A percentile compares a stretch with the other conserved stretches of the same genome.
phyloP scores from a whole-genome alignment of 345 rosid genomes.

The Eucalyptus tenuipes region DNA sequence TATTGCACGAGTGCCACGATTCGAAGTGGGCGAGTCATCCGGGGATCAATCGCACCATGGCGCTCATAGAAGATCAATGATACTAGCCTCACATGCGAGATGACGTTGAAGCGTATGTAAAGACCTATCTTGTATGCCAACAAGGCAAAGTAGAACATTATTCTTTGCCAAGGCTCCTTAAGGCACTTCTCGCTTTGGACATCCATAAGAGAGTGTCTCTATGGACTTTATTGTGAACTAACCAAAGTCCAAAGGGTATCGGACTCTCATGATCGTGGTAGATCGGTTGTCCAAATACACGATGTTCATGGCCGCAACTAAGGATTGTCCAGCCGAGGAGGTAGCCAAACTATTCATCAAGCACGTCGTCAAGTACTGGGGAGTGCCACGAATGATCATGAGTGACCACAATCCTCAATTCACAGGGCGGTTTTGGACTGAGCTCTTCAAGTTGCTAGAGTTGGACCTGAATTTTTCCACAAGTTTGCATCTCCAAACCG shows the following conservation, averaged over 20 bases:
- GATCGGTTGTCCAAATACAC: no score
- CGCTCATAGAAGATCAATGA: neutral
- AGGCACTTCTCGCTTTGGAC: neutral
- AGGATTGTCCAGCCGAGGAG: no score
- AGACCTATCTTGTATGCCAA: neutral
- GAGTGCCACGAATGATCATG: neutral
- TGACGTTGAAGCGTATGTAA: neutral
- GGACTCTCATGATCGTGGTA: neutral
- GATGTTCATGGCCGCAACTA: no score
- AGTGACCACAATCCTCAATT: rapidly evolving
- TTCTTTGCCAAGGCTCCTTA: rapidly evolving
- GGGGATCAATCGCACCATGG: neutral
- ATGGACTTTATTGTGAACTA: neutral
- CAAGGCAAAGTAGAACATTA: neutral
- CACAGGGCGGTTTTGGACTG: rapidly evolving
- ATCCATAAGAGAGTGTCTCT: neutral
- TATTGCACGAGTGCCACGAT: rapidly evolving
- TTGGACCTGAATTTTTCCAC: neutral
- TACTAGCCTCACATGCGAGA: neutral
- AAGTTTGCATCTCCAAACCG: neutral
- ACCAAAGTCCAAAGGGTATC: neutral
- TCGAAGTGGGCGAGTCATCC: neutral
- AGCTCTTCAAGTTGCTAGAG: neutral
- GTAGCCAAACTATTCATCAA: neutral
- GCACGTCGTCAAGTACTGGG: neutral